Percentiles rank a stretch among this genome's conserved stretches.
Conservation (phyloP, 2,329 filamentous ascomycete species). For the Beauveria brongniartii region DNA sequence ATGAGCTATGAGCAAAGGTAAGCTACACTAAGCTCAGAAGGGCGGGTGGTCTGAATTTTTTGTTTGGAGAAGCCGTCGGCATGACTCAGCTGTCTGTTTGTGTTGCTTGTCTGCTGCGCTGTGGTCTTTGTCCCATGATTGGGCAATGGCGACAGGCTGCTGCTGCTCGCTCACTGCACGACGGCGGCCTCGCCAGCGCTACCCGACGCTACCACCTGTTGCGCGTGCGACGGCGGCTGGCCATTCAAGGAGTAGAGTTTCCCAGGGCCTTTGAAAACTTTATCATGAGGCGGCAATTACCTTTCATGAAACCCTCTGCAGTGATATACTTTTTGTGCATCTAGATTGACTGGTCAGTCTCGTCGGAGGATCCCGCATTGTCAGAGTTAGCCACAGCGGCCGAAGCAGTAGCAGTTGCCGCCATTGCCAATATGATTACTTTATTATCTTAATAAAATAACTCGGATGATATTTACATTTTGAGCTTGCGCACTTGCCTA, state of each 20-base stretch:
- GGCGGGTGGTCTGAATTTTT: background rate
- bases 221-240: background rate
- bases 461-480: no score
- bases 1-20: background rate
- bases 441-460: no score
- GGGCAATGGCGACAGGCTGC: no score
- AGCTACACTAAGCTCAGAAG: background rate
- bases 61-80: background rate
- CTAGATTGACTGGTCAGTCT: no score
- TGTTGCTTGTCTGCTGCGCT: background rate
- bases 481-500: no score
- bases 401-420: conserved; percentile 42
- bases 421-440: conserved; percentile 31
- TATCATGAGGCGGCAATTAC: no score
- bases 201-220: background rate
- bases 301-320: no score
- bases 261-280: no score
- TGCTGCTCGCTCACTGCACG: background rate
- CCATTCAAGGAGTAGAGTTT: no score
- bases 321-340: no score
- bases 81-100: background rate
- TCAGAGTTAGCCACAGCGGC: conserved; percentile 30
- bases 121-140: no score
- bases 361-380: no score
- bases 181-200: background rate